Evolutionary conservation across 2,329 filamentous ascomycete species (phyloP).

Genomic region (Aureobasidium vineae): DNA sequence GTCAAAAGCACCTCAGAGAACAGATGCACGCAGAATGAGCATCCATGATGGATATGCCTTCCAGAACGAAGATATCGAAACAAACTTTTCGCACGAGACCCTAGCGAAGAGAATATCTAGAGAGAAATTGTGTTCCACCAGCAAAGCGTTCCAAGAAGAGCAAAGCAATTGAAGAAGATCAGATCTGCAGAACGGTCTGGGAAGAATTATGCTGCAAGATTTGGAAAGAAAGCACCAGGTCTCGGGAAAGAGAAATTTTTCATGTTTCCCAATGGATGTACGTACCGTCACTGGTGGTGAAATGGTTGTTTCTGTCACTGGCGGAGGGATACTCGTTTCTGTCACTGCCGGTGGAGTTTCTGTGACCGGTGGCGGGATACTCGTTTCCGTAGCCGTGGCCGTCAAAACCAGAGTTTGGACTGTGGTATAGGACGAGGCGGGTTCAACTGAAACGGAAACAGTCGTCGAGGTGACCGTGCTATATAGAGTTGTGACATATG

Average conservation of each 20-base stretch:
- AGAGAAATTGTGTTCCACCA: neutral
- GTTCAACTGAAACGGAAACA: neutral
- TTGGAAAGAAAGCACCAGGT: neutral
- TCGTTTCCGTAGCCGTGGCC: neutral
- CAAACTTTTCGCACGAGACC: no score
- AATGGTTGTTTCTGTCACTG: neutral
- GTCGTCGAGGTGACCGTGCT: slow-evolving; percentile 7
- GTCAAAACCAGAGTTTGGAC: neutral
- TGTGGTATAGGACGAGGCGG: neutral
- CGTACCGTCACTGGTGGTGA: neutral
- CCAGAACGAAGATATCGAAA: no score
- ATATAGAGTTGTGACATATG: neutral
- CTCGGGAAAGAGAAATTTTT: no score
- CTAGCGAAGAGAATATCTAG: no score
- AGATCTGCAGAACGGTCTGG: neutral
- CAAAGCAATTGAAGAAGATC: neutral
- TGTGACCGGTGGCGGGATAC: no score
- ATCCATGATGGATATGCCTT: neutral
- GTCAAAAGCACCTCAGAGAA: no score
- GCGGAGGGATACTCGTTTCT: no score
- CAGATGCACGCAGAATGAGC: neutral
- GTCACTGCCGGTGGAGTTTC: no score
- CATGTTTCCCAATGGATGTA: neutral
- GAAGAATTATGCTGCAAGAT: no score
- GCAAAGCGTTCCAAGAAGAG: neutral